phyloP scores from a whole-genome alignment of 2,329 filamentous ascomycete genomes.

The Juglanconis juglandina region DNA sequence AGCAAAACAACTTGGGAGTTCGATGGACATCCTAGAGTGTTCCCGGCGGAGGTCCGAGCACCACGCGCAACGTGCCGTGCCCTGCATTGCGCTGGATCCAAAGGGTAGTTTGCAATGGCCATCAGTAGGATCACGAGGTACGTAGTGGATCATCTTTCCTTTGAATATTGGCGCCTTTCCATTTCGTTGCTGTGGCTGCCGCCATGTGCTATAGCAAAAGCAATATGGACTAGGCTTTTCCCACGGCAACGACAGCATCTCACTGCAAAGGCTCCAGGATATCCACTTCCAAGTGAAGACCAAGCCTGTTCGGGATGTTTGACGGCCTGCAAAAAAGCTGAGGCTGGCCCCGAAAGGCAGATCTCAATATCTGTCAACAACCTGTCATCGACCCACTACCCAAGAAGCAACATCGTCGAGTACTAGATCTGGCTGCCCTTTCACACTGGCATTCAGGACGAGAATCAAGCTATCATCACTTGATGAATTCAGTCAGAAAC shows the following conservation, averaged over 20 bases:
- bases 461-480: neutral
- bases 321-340: neutral
- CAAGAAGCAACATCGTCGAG: neutral
- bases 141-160: neutral
- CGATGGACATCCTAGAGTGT: neutral
- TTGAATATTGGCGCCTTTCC: neutral
- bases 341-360: neutral
- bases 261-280: neutral
- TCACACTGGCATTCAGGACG: neutral
- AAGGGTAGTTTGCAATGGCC: neutral
- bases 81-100: neutral
- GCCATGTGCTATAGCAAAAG: neutral
- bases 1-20: too few relatives aligned
- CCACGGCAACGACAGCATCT: neutral
- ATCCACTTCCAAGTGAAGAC: neutral
- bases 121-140: neutral
- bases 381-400: neutral
- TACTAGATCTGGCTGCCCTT: neutral
- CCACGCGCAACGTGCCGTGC: neutral
- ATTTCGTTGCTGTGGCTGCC: neutral
- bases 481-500: neutral
- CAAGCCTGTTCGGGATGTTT: neutral
- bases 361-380: constrained; percentile 4
- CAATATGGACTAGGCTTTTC: neutral
- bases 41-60: neutral